These are phyloP conservation scores for Dactylellina drechsleri DNA, from an alignment of 2,329 filamentous ascomycete genomes.

Conservation along the genomic window DNA sequence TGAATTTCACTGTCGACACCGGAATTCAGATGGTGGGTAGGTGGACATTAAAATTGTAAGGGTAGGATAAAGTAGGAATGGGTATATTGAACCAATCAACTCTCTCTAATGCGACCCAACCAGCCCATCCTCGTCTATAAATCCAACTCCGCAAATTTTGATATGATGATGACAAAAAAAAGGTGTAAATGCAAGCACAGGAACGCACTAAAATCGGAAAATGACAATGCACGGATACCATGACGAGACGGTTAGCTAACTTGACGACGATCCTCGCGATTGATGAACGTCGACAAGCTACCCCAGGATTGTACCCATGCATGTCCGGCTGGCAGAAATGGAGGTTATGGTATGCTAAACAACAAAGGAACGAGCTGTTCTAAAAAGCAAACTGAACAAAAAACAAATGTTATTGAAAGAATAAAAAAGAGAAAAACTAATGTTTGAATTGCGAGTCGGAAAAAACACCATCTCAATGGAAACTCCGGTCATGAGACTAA, in stretches of 20 bases:
- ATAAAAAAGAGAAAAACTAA: background rate
- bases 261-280: constrained; percentile 54
- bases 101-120: constrained; percentile 54
- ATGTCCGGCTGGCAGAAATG: constrained; percentile 34
- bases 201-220: constrained; percentile 53
- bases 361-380: constrained; percentile 33
- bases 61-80: constrained; percentile 55
- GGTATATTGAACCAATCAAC: constrained; percentile 56
- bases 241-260: constrained; percentile 47
- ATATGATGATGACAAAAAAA: constrained; percentile 54
- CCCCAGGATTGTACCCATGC: constrained; percentile 51
- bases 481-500: constrained; percentile 55
- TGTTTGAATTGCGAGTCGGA: constrained; percentile 40
- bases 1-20: constrained; percentile 32
- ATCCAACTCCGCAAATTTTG: constrained; percentile 55
- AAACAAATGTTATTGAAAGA: constrained; percentile 20
- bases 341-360: constrained; percentile 27
- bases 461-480: constrained; percentile 55
- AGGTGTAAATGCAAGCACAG: constrained; percentile 52
- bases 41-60: constrained; percentile 56
- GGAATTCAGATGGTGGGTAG: constrained; percentile 52
- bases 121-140: constrained; percentile 55
- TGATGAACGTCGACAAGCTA: constrained; percentile 54
- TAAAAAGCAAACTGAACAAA: constrained; percentile 49
- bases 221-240: constrained; percentile 55